Percentiles rank a stretch among this genome's conserved stretches.
Conservation (phyloP, 805 yeast species). For the Cyberlindnera petersonii region DNA sequence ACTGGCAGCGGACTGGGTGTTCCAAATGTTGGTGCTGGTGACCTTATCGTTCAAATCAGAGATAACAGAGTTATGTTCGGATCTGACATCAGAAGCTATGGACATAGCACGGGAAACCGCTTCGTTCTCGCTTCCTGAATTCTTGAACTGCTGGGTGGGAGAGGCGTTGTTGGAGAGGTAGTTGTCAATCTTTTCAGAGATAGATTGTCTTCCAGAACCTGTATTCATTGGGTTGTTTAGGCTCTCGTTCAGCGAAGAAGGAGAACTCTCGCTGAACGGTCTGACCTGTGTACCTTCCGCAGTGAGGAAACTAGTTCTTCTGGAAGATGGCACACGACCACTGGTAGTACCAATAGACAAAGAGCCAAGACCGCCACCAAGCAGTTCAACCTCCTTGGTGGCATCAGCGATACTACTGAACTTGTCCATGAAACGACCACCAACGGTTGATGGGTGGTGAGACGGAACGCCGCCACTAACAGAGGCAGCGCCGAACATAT, state of each 20-base stretch:
- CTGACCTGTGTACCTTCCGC: constrained; percentile 29
- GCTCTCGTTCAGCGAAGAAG: constrained; percentile 30
- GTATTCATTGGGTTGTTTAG: constrained; percentile 21
- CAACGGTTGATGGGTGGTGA: constrained; percentile 21
- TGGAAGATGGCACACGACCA: constrained; percentile 36
- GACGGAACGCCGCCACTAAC: constrained; percentile 46
- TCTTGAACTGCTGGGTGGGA: constrained; percentile 31
- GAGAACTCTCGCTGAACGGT: constrained; percentile 26
- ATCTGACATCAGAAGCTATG: constrained; percentile 27
- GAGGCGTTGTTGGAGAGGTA: constrained; percentile 46
- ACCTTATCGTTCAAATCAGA: constrained; percentile 28
- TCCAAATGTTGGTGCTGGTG: constrained; percentile 46
- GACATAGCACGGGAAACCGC: constrained; percentile 19
- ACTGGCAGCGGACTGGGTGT: constrained; percentile 62
- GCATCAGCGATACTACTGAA: constrained; percentile 65
- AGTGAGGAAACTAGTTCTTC: constrained; percentile 51
- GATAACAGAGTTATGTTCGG: constrained; percentile 34
- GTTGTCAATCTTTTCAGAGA: constrained; percentile 57
- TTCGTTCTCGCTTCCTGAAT: constrained; percentile 4
- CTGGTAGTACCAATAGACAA: constrained; percentile 31
- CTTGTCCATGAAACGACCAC: constrained; percentile 52
- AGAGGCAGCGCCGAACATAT: constrained; percentile 55
- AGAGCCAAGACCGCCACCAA: constrained; percentile 41
- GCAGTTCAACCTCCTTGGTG: constrained; percentile 58
- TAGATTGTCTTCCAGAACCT: constrained; percentile 23